Evolutionary conservation across 78 protist genomes (phyloP).

Genomic region (slime mould (Dictyostelium discoideum)): DNA sequence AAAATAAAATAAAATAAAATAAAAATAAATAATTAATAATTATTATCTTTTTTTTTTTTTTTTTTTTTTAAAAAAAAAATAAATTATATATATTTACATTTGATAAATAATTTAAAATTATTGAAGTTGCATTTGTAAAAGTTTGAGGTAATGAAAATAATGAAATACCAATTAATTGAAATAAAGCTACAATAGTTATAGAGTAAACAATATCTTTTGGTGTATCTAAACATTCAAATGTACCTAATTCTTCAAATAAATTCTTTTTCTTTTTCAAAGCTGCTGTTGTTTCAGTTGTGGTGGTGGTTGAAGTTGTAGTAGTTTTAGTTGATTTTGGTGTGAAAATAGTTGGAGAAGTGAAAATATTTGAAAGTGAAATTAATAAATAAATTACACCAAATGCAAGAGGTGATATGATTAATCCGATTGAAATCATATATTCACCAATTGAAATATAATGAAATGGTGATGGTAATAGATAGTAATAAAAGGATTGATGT

Average conservation of each 20-base stretch:
- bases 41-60: background rate
- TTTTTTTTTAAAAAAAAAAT: background rate
- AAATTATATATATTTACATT: background rate
- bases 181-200: background rate
- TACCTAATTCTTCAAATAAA: background rate
- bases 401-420: conserved; percentile 52
- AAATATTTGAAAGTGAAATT: conserved; percentile 35
- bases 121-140: background rate
- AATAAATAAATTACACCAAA: conserved; percentile 21
- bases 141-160: conserved; percentile 39
- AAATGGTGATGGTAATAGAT: conserved; percentile 66
- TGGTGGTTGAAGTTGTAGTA: background rate
- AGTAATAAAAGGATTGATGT: conserved; percentile 91
- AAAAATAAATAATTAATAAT: background rate
- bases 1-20: background rate
- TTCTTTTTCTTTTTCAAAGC: background rate
- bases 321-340: background rate
- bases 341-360: conserved; percentile 53
- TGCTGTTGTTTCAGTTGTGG: background rate
- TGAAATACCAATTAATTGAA: conserved; percentile 28
- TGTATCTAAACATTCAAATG: conserved; percentile 12
- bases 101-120: conserved; percentile 11
- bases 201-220: conserved; percentile 67
- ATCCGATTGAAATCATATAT: conserved; percentile 78
- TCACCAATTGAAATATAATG: conserved; percentile 86